Evolutionary conservation across 768 basidiomycete species (phyloP), one percentile per base, ranked within the genome.

Genomic region (Lentinus brumalis): DNA sequence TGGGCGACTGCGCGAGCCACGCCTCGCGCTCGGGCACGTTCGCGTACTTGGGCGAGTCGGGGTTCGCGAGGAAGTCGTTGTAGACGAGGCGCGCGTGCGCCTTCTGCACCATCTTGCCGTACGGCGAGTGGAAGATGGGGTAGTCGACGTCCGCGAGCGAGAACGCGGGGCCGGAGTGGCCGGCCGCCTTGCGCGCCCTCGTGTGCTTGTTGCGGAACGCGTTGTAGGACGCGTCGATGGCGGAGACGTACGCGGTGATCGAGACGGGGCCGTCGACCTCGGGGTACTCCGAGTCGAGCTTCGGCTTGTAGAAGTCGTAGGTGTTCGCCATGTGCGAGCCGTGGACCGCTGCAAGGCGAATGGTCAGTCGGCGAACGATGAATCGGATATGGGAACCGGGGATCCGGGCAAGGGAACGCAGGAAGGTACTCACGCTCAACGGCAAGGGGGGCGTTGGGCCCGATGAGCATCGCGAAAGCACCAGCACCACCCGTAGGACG

Each of bases 251-350:
- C 45, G 93, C 94, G 55, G 92, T 91, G 60, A 97, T 91, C 8
- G 97, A 96, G 47, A 96, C 89, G 5, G 96, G 97, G 2, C 97
- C 97, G 71, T 99, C 96, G 51, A 99, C 96, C 69, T 92, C 91
- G 61, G 97, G 97, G 75, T 95, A 96, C 75, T 96, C 94, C 21
- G 94, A 96, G 57, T 89, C 87, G 21, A 98, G 87, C 68, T 93
- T 88, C 50, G 97, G 97, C 81, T 99, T 99, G 88, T 97, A 99
- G 76, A 98, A 98, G 78, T 99, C 97, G 76, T 96, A 98, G 0
- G 89, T 93, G 80, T 99, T 96, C 63, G 90, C 89, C 91, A 98
- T 98, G 81, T 95, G 92, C 53, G 88, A 94, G 29, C 96, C 96
- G 76, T 98, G 97, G 66, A 94, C 83, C 67, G 96, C 96, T 98